Evolutionary conservation across 2,329 filamentous ascomycete genomes (phyloP).

Genomic region (Colletotrichum theobromicola): DNA sequence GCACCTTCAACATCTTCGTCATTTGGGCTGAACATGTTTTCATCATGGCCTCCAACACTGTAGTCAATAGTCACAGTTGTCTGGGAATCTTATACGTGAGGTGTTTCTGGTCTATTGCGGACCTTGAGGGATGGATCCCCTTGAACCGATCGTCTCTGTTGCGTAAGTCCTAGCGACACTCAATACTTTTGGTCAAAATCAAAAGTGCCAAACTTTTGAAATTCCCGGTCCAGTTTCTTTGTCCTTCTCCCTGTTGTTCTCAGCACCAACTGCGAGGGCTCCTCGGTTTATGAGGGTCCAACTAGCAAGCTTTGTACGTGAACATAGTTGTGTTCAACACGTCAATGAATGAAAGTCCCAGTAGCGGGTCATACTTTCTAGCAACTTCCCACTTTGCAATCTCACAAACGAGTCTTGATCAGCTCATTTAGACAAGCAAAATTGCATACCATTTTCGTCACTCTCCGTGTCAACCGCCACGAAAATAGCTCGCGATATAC

Average conservation of each 20-base stretch:
- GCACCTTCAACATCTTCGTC: background rate
- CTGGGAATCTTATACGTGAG: too few species aligned
- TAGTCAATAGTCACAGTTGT: background rate
- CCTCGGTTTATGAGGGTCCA: background rate
- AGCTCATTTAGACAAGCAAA: background rate
- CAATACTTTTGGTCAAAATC: accelerated
- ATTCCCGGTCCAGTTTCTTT: background rate
- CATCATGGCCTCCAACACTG: background rate
- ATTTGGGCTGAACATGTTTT: accelerated
- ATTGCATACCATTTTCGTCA: background rate
- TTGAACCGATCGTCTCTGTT: background rate
- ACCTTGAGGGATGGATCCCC: accelerated
- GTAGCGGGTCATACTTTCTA: background rate
- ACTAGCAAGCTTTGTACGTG: background rate
- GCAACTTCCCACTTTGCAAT: accelerated
- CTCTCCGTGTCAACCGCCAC: background rate
- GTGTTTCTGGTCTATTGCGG: background rate
- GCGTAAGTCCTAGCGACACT: accelerated
- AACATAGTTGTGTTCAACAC: background rate
- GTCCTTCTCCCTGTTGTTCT: background rate
- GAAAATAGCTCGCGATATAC: background rate
- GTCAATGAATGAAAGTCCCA: background rate
- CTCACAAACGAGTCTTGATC: background rate
- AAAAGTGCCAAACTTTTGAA: accelerated
- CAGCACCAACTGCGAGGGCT: background rate